Percentiles rank a stretch among this genome's conserved stretches.
Evolutionary conservation across 2,329 filamentous ascomycete genomes (phyloP).

Genomic region (Niveomyces coronatus): DNA sequence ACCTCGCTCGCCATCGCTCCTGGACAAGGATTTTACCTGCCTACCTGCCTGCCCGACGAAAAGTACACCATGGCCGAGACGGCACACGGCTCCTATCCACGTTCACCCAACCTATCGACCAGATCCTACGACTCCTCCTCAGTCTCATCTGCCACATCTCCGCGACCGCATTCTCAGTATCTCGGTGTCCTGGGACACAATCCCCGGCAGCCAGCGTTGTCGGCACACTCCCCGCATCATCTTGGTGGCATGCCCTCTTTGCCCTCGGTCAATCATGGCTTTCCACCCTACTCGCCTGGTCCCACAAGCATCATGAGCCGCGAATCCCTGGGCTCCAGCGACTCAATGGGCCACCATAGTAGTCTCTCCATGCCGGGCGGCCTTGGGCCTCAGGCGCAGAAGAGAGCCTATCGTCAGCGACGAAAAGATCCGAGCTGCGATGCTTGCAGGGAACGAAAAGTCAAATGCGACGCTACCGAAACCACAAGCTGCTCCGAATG

Average conservation of each 20-base stretch:
- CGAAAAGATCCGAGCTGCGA: constrained; percentile 97
- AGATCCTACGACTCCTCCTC: constrained; percentile 56
- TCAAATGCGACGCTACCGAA: constrained; percentile 92
- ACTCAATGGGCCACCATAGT: constrained; percentile 46
- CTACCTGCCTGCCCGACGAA: constrained; percentile 21
- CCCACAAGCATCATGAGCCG: constrained; percentile 40
- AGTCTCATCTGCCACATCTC: constrained; percentile 51
- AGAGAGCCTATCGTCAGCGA: constrained; percentile 87
- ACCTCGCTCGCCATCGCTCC: neutral
- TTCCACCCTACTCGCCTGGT: constrained; percentile 44
- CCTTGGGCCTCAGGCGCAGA: constrained; percentile 53
- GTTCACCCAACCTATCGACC: constrained; percentile 51
- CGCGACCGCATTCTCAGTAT: constrained; percentile 43
- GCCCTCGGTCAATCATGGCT: constrained; percentile 36
- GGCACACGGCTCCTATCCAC: constrained; percentile 46
- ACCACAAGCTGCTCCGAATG: constrained; percentile 95
- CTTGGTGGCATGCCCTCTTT: constrained; percentile 43
- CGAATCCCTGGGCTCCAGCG: constrained; percentile 49
- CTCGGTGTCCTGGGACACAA: constrained; percentile 41
- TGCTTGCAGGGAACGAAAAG: constrained; percentile 79
- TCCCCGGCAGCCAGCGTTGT: constrained; percentile 36
- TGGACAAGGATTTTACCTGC: constrained; percentile 8
- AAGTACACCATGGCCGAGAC: constrained; percentile 45
- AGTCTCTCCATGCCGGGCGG: constrained; percentile 18
- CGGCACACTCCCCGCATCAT: constrained; percentile 31